A percentile compares a stretch with the other conserved stretches of the same genome.
Conservation (phyloP, 73 alveolate genomes). For the Tetrahymena borealis region DNA sequence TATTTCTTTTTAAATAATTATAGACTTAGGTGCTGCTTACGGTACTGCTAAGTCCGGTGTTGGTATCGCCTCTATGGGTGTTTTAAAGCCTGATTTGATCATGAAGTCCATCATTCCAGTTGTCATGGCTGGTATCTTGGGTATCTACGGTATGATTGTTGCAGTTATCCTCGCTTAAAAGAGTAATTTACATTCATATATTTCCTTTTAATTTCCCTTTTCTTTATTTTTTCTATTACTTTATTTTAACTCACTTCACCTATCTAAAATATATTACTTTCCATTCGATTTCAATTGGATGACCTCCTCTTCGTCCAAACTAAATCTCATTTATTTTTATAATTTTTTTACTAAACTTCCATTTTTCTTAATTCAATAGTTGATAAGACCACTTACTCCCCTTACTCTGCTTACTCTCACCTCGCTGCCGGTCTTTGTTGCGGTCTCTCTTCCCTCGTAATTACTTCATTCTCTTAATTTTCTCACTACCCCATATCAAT, state of each 20-base stretch:
- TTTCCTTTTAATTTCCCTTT: not conserved
- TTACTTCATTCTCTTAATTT: not conserved
- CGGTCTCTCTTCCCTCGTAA: constrained; percentile 90
- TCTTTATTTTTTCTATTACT: not conserved
- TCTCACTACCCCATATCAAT: not conserved
- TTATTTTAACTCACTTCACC: not conserved
- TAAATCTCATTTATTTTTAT: not conserved
- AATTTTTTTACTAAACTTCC: not conserved
- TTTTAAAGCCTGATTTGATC: constrained; percentile 96
- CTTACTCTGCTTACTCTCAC: constrained; percentile 86
- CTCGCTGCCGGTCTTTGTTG: constrained; percentile 95
- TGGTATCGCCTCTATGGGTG: constrained; percentile 98
- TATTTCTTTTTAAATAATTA: not conserved
- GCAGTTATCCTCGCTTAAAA: constrained; percentile 90
- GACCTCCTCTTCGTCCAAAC: not conserved
- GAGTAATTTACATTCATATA: constrained; percentile 37
- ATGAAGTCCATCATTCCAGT: constrained; percentile 98
- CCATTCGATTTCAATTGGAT: not conserved
- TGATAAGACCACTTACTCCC: constrained; percentile 53
- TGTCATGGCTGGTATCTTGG: constrained; percentile 99
- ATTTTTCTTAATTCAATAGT: constrained; percentile 28
- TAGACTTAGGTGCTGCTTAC: constrained; percentile 89
- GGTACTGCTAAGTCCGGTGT: constrained; percentile 98
- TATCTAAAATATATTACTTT: not conserved
- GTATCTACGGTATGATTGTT: constrained; percentile 97